A percentile compares a stretch with the other conserved stretches of the same genome.
phyloP scores from a whole-genome alignment of 1,284 basidiomycete species.

The Trichosporon ovoides region DNA sequence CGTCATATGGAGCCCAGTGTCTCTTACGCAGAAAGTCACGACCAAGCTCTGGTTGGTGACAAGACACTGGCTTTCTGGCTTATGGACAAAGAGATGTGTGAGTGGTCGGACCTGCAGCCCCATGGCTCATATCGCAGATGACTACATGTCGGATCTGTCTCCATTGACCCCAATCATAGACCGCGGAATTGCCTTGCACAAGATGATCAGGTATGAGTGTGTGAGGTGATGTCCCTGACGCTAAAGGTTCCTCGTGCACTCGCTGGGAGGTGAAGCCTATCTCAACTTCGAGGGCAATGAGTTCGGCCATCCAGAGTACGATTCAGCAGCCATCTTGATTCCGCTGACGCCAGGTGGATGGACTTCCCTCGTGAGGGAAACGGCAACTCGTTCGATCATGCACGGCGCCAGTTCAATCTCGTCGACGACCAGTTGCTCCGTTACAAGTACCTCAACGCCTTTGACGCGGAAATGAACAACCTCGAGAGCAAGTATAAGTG shows the following conservation, averaged over 20 bases:
- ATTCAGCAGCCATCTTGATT: background rate
- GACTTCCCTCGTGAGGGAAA: slow-evolving; percentile 97
- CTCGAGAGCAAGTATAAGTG: slow-evolving; percentile 73
- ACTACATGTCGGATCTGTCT: slow-evolving; percentile 87
- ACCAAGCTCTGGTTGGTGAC: slow-evolving; percentile 96
- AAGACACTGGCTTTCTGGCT: slow-evolving; percentile 98
- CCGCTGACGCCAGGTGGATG: slow-evolving; percentile 65
- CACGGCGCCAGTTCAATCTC: slow-evolving; percentile 91
- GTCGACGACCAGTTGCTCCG: slow-evolving; percentile 78
- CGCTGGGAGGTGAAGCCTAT: slow-evolving; percentile 93
- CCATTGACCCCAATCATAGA: slow-evolving; percentile 81
- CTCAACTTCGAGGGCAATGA: slow-evolving; percentile 98
- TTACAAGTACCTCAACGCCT: slow-evolving; percentile 88
- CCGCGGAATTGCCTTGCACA: slow-evolving; percentile 86
- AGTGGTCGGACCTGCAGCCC: slow-evolving; percentile 23
- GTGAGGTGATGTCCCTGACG: slow-evolving; percentile 16
- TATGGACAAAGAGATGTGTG: slow-evolving; percentile 99
- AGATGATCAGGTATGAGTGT: slow-evolving; percentile 78
- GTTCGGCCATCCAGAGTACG: slow-evolving; percentile 90
- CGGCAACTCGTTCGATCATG: slow-evolving; percentile 89
- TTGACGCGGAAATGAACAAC: slow-evolving; percentile 90
- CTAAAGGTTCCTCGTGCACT: slow-evolving; percentile 74
- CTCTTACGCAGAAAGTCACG: slow-evolving; percentile 93
- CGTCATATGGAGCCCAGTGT: slow-evolving; percentile 85
- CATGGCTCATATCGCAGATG: slow-evolving; percentile 57